Evolutionary conservation across 345 rosid species (phyloP).

Genomic region (Litchi chinensis): DNA sequence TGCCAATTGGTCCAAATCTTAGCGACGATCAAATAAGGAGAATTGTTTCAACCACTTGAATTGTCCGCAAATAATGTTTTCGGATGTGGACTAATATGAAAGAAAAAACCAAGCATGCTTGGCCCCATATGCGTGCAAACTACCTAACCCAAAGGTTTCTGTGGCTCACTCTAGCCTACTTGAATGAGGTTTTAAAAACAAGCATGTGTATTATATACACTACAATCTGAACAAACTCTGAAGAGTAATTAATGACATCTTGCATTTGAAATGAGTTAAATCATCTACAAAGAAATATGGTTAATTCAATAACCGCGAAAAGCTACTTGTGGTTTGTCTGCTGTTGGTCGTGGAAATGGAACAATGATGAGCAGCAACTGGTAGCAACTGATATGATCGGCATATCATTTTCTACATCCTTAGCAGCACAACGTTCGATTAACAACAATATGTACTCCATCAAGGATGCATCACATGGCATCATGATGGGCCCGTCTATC

Average conservation of each 20-base stretch:
- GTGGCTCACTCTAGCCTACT: neutral
- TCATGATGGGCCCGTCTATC: neutral
- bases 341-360: neutral
- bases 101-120: neutral
- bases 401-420: conserved; percentile 9
- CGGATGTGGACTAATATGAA: neutral
- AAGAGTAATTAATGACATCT: too few relatives aligned
- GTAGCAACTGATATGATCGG: neutral
- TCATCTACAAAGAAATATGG: neutral
- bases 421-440: neutral
- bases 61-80: neutral
- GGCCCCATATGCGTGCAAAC: neutral
- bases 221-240: too few relatives aligned
- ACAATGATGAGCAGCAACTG: neutral
- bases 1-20: neutral
- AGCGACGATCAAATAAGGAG: neutral
- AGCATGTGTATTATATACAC: too few relatives aligned
- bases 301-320: neutral
- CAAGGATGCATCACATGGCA: conserved; percentile 24
- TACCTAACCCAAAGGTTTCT: neutral
- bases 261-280: neutral
- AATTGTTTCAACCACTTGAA: neutral
- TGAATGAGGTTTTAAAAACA: neutral
- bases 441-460: conserved; percentile 14
- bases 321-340: neutral